Conservation (phyloP, 208 protist genomes). For the Trypanosoma rangeli region DNA sequence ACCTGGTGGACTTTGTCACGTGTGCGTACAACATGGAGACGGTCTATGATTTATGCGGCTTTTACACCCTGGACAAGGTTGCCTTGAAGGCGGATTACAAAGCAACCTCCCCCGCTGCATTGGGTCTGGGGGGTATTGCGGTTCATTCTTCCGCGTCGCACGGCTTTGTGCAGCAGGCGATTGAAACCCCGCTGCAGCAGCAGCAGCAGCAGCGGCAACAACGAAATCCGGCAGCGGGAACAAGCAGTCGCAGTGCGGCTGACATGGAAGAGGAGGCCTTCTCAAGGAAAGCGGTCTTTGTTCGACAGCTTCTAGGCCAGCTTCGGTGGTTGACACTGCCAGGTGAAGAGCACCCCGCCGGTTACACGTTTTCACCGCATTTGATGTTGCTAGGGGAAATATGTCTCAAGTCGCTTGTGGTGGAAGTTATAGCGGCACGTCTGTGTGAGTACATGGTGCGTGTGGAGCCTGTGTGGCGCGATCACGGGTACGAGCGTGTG, state of each 20-base stretch:
- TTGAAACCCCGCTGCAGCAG: slow-evolving; percentile 6
- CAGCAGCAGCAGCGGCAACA: slow-evolving; percentile 26
- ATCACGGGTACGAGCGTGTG: slow-evolving; percentile 79
- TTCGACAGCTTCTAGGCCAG: slow-evolving; percentile 86
- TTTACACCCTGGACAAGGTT: slow-evolving; percentile 84
- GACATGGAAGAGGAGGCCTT: slow-evolving; percentile 83
- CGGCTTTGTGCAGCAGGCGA: slow-evolving; percentile 40
- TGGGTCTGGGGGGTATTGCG: slow-evolving; percentile 84
- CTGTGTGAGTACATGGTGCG: slow-evolving; percentile 92
- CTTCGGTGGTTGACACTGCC: slow-evolving; percentile 82
- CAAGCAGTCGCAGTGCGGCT: slow-evolving; percentile 31
- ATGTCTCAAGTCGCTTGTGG: slow-evolving; percentile 77
- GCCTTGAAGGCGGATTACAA: slow-evolving; percentile 70
- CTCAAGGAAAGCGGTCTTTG: slow-evolving; percentile 86
- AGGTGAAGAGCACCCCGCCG: slow-evolving; percentile 75
- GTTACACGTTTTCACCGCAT: slow-evolving; percentile 78
- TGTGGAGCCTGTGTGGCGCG: slow-evolving; percentile 84
- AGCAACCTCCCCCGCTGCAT: slow-evolving; percentile 75
- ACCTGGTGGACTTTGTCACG: slow-evolving; percentile 87
- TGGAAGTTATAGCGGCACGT: slow-evolving; percentile 74
- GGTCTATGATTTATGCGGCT: slow-evolving; percentile 86
- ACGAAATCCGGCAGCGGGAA: not conserved
- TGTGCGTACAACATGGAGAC: slow-evolving; percentile 93
- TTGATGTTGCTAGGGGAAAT: slow-evolving; percentile 77
- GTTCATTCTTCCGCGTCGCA: slow-evolving; percentile 56